Evolutionary conservation across 768 basidiomycete species (phyloP).

Genomic region (Sporobolomyces pararoseus): DNA sequence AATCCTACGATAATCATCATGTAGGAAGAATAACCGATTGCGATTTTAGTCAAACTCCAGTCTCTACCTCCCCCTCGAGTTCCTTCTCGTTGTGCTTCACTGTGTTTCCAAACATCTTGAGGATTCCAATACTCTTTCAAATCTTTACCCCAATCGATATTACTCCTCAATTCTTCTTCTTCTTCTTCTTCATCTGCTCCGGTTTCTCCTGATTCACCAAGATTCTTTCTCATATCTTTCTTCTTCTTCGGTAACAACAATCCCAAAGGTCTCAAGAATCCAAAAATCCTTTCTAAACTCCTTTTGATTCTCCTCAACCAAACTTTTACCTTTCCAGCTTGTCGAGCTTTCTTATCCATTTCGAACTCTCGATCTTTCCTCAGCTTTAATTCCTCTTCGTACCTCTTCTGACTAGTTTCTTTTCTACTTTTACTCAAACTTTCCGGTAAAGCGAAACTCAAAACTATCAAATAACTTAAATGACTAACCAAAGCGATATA

Average conservation of each 20-base stretch:
- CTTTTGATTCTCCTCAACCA: neutral
- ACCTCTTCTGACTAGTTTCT: constrained; percentile 38
- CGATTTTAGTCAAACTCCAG: constrained; percentile 50
- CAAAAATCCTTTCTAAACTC: constrained; percentile 26
- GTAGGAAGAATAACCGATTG: constrained; percentile 44
- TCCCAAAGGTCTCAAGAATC: constrained; percentile 48
- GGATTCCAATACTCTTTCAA: constrained; percentile 26
- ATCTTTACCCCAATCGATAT: constrained; percentile 25
- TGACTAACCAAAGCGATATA: constrained; percentile 49
- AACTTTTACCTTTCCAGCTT: neutral
- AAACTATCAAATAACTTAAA: constrained; percentile 42
- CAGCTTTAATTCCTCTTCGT: constrained; percentile 1
- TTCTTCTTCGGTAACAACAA: constrained; percentile 43
- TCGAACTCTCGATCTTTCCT: neutral
- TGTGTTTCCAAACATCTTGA: constrained; percentile 5
- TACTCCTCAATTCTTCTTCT: constrained; percentile 1
- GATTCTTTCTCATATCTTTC: neutral
- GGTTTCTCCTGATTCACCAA: neutral
- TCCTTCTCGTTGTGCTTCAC: constrained; percentile 36
- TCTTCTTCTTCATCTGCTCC: neutral
- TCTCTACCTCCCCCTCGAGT: constrained; percentile 38
- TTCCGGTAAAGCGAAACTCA: constrained; percentile 50
- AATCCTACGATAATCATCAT: constrained; percentile 43
- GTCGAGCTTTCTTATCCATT: neutral
- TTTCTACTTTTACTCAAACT: constrained; percentile 47